Base-by-base conservation (phyloP, 306 rosid genomes). In the Pterocarpus macrocarpus region DNA sequence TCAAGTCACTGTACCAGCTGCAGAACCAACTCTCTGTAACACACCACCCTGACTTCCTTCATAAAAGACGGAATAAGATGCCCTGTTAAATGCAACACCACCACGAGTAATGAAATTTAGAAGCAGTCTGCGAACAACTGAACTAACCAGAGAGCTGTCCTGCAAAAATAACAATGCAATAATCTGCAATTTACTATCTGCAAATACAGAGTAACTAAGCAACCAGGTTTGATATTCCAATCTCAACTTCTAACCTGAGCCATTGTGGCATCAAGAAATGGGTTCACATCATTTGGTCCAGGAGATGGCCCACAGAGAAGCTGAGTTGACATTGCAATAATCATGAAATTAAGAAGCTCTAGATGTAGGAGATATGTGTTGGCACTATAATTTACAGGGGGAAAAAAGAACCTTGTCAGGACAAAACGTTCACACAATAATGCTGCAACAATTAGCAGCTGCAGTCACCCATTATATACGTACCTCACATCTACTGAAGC, bases 231-330 rank as follows among this genome's bases (percentile, higher is more conserved):
- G 56, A 64, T 69, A 50, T 33, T 73, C 35, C 69, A 85, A 47
- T 87, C 67, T 77, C 53, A 73, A 84, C 71, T 62, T 83, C 86
- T 78, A 86, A 93, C 99, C 99, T 90, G 98, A 86, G 90, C 81
- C 97, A 92, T 92, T 73, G 94, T 94, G 35, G 97, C 98, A 80
- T 96, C 99, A 14, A 94, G 89, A 80, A 96, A 93, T 59, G 99
- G 98, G 81, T 93, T 93, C 82, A 89, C 87, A 78, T 93, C 97
- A 83, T 81, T 84, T 11, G 91, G 92, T 80, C 91, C 91, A 39
- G 98, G 98, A 84, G 98, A 96, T 71, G 98, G 90, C 80, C 99
- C 97, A 81, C 94, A 93, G 50, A 92, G 97, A 88, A 96, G 99
- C 81, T 96, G 99, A 84, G 97, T 93, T 34, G 99, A 93, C 98